phyloP scores from a whole-genome alignment of 2,329 filamentous ascomycete genomes.

The Colletotrichum orbiculare region DNA sequence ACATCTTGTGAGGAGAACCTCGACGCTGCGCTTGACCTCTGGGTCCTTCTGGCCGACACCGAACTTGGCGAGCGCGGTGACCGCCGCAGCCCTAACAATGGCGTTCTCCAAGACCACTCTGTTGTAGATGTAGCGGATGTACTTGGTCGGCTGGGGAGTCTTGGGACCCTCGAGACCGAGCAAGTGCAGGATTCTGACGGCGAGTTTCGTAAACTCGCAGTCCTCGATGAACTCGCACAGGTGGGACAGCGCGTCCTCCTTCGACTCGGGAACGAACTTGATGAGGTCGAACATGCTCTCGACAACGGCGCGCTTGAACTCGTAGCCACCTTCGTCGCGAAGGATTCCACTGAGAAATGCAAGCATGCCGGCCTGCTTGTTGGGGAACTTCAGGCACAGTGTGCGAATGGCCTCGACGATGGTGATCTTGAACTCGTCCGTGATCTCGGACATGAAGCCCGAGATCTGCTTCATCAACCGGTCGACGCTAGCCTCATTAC shows the following conservation, averaged over 20 bases:
- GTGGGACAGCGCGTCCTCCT: slow-evolving; percentile 86
- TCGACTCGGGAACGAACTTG: slow-evolving; percentile 94
- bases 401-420: slow-evolving; percentile 98
- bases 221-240: slow-evolving; percentile 99
- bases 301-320: slow-evolving; percentile 97
- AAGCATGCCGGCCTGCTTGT: slow-evolving; percentile 97
- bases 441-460: slow-evolving; percentile 98
- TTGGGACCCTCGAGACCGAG: slow-evolving; percentile 95
- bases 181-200: slow-evolving; percentile 93
- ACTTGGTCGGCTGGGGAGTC: slow-evolving; percentile 96
- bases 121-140: slow-evolving; percentile 99
- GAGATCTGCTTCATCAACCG: slow-evolving; percentile 98
- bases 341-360: slow-evolving; percentile 97
- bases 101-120: slow-evolving; percentile 97
- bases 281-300: slow-evolving; percentile 99
- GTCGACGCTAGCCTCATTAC: slow-evolving; percentile 97
- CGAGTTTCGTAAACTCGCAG: slow-evolving; percentile 98
- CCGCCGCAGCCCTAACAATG: slow-evolving; percentile 92
- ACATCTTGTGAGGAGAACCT: slow-evolving; percentile 91
- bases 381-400: slow-evolving; percentile 95
- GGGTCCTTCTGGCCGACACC: slow-evolving; percentile 96
- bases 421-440: slow-evolving; percentile 99
- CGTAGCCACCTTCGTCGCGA: slow-evolving; percentile 95
- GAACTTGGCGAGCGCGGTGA: slow-evolving; percentile 96
- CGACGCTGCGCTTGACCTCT: slow-evolving; percentile 95